Evolutionary conservation across 2,329 filamentous ascomycete species (phyloP).

Genomic region (Zasmidium angulare): DNA sequence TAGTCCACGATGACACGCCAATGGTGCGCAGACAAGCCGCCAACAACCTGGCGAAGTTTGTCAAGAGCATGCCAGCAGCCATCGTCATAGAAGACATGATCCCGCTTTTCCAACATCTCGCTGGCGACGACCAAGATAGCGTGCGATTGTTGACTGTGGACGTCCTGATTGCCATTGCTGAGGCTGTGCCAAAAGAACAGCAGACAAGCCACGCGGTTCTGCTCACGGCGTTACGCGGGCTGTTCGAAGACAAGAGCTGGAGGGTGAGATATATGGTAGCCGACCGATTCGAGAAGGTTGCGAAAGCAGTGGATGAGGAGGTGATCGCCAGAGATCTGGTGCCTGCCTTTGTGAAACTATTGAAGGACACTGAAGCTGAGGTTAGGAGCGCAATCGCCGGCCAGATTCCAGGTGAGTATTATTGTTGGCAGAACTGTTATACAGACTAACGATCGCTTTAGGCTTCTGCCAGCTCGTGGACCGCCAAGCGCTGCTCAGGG

Average conservation of each 20-base stretch:
- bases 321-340: conserved; percentile 92
- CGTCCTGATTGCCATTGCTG: conserved; percentile 91
- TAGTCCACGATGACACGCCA: conserved; percentile 97
- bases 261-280: conserved; percentile 99
- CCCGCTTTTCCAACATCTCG: conserved; percentile 94
- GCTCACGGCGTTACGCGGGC: conserved; percentile 80
- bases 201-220: conserved; percentile 94
- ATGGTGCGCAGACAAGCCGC: conserved; percentile 98
- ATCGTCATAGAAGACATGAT: conserved; percentile 99
- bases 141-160: conserved; percentile 94
- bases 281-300: conserved; percentile 98
- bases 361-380: conserved; percentile 97
- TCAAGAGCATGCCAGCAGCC: conserved; percentile 90
- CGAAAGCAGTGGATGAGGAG: conserved; percentile 97
- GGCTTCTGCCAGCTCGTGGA: conserved; percentile 93
- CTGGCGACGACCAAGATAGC: conserved; percentile 95
- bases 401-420: conserved; percentile 74
- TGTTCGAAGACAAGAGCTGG: conserved; percentile 99
- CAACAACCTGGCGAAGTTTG: conserved; percentile 94
- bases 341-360: conserved; percentile 92
- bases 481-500: conserved; percentile 81
- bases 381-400: conserved; percentile 95
- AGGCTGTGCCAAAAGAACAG: conserved; percentile 96
- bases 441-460: conserved; percentile 38
- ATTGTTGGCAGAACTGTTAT: not conserved